Conservation (phyloP, 768 basidiomycete species). For the Cystofilobasidium bisporidii region DNA sequence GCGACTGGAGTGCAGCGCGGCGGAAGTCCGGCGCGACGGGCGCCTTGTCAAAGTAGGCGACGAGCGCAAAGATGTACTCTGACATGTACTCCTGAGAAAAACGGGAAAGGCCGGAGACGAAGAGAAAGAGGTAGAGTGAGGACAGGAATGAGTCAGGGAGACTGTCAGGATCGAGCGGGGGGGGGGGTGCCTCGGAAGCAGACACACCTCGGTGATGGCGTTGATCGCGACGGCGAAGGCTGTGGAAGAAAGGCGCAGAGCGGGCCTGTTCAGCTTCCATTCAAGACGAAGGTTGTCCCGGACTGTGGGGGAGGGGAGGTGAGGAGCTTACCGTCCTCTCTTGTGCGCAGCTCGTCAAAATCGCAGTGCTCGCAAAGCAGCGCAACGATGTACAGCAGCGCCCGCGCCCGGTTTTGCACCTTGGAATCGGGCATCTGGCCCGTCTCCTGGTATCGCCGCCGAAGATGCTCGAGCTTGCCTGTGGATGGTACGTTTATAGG, state of each 20-base stretch:
- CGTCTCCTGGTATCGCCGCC: constrained; percentile 45
- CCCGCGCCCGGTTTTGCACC: constrained; percentile 32
- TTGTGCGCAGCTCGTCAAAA: constrained; percentile 65
- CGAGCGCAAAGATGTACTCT: constrained; percentile 68
- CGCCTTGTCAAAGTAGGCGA: constrained; percentile 64
- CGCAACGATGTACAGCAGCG: constrained; percentile 74
- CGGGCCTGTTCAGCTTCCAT: too few relatives aligned
- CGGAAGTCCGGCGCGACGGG: constrained; percentile 52
- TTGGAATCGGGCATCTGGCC: constrained; percentile 16
- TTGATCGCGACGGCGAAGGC: constrained; percentile 50
- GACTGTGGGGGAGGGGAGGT: too few relatives aligned
- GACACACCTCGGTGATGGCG: constrained; percentile 50
- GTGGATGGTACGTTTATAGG: constrained; percentile 2
- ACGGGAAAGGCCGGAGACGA: too few relatives aligned
- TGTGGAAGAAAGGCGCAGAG: background rate
- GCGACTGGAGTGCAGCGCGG: constrained; percentile 68
- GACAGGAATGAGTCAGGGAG: too few relatives aligned
- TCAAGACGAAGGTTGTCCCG: too few relatives aligned
- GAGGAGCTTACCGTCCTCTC: constrained; percentile 48
- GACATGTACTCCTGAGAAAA: constrained; percentile 54
- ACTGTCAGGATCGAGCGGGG: too few relatives aligned
- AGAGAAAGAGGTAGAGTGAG: too few relatives aligned
- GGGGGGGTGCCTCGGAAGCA: background rate
- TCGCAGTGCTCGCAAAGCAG: constrained; percentile 80
- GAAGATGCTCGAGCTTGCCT: constrained; percentile 46